phyloP scores from a whole-genome alignment of 495 filamentous ascomycete species.

The Tuber magnatum region DNA sequence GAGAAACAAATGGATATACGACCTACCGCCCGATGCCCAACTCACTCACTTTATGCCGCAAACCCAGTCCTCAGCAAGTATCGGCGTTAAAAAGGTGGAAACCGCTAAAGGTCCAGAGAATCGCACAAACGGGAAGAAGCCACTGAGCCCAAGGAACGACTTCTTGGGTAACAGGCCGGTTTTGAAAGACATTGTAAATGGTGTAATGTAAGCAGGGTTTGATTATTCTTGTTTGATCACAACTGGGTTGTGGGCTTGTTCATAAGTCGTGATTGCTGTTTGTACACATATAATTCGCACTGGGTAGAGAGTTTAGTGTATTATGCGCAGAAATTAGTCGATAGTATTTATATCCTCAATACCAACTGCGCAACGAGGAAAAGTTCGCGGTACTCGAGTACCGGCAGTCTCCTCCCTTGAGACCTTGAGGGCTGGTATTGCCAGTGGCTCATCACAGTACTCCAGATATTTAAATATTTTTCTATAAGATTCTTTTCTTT shows the following conservation, averaged over 20 bases:
- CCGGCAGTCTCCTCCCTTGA: no score
- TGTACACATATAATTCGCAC: neutral
- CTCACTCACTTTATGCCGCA: conserved; percentile 62
- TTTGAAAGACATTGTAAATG: conserved; percentile 40
- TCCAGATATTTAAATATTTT: no score
- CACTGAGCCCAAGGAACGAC: conserved; percentile 33
- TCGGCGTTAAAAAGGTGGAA: neutral
- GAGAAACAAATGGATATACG: conserved; percentile 63
- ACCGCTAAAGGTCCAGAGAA: conserved; percentile 23
- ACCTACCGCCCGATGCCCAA: conserved; percentile 56
- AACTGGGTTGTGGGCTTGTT: neutral
- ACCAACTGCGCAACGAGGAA: neutral
- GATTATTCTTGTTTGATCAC: neutral
- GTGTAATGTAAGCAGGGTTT: neutral
- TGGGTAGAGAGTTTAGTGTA: neutral
- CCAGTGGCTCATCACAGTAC: no score
- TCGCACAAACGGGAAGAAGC: conserved; percentile 40
- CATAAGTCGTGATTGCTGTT: neutral
- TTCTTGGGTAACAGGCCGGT: conserved; percentile 37
- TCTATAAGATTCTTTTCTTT: no score
- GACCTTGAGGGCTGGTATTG: no score
- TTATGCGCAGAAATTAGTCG: neutral
- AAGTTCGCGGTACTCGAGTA: neutral
- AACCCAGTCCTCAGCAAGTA: conserved; percentile 40
- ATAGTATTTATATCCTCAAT: neutral